phyloP scores from a whole-genome alignment of 2,329 filamentous ascomycete species.

The Chalaropsis thielavioides region DNA sequence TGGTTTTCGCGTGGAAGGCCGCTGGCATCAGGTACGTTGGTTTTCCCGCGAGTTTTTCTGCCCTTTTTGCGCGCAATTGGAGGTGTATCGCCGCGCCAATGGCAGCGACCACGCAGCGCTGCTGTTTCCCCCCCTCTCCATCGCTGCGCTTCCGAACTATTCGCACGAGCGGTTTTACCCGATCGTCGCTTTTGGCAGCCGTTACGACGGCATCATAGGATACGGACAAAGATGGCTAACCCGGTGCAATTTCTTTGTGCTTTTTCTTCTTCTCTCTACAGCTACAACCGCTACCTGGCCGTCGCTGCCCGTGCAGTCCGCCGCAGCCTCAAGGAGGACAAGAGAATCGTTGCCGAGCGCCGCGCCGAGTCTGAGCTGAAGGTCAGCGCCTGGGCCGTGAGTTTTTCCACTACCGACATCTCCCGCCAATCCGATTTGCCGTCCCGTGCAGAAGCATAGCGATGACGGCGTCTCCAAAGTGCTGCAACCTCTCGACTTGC shows the following conservation, averaged over 20 bases:
- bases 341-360: conserved; percentile 74
- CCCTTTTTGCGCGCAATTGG: conserved; percentile 62
- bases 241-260: neutral
- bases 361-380: conserved; percentile 78
- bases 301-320: conserved; percentile 90
- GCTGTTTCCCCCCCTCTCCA: neutral
- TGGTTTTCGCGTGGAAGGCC: conserved; percentile 97
- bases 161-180: conserved; percentile 13
- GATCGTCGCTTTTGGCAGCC: neutral
- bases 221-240: neutral
- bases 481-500: conserved; percentile 24
- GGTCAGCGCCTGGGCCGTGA: conserved; percentile 92
- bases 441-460: neutral
- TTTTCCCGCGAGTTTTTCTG: conserved; percentile 14
- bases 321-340: conserved; percentile 91
- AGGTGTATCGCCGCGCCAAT: conserved; percentile 46
- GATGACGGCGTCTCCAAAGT: neutral
- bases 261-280: conserved; percentile 28
- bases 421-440: neutral
- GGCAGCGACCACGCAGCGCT: neutral
- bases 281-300: conserved; percentile 99
- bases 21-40: conserved; percentile 83
- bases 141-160: conserved; percentile 21
- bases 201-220: neutral
- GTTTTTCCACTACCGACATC: neutral